Evolutionary conservation across 1,139 yeast species (phyloP).

Genomic region (Saccharomyces hybrid): DNA sequence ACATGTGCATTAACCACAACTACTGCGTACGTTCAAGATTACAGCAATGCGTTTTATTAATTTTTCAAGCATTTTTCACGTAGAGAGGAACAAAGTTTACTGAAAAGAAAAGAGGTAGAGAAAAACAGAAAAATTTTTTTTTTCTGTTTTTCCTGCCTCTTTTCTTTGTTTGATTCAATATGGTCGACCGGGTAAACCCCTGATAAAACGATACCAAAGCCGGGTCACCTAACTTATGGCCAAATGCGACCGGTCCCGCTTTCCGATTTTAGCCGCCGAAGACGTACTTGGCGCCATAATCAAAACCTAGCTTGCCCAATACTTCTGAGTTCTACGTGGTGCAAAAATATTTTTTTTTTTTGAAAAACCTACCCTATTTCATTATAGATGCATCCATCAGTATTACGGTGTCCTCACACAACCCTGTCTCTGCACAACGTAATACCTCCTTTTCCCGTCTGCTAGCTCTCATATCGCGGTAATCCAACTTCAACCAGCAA

Average conservation of each 20-base stretch:
- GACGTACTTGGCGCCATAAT: background rate
- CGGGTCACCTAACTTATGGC: background rate
- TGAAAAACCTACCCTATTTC: too few species aligned
- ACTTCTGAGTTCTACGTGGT: too few species aligned
- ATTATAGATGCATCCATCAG: too few species aligned
- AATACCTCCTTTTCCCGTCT: too few species aligned
- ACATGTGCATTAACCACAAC: background rate
- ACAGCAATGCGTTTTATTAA: background rate
- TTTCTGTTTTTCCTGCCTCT: background rate
- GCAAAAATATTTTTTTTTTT: too few species aligned
- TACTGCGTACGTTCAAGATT: background rate
- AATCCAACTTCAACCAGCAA: background rate
- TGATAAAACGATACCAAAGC: background rate
- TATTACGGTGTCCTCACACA: too few species aligned
- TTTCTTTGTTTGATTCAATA: background rate
- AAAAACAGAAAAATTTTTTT: background rate
- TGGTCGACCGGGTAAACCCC: background rate
- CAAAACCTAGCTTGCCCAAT: too few species aligned
- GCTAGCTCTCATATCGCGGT: too few species aligned
- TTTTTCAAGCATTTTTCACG: background rate
- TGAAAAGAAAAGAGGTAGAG: background rate
- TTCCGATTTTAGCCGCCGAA: background rate
- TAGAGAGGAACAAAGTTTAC: background rate
- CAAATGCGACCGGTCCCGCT: background rate
- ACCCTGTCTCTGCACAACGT: too few species aligned